Percentiles rank a stretch among this genome's conserved stretches.
These are phyloP conservation scores for Vigna mungo DNA, from an alignment of 306 rosid species.

Conservation along the genomic window DNA sequence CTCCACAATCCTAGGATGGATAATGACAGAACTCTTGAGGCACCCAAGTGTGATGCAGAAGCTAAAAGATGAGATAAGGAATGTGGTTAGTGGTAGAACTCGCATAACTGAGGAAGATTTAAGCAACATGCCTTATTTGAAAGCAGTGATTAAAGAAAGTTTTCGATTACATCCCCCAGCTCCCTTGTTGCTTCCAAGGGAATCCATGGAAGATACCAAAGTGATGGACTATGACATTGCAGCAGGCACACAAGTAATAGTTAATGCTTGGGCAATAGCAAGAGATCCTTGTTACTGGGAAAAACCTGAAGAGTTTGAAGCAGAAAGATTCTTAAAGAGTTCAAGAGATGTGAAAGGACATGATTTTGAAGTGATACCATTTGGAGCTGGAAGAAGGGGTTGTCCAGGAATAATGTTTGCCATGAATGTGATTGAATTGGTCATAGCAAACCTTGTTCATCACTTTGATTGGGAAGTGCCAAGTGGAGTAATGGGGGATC, in stretches of 20 bases:
- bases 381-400: background rate
- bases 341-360: slow-evolving; percentile 33
- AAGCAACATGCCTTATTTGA: slow-evolving; percentile 10
- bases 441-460: slow-evolving; percentile 24
- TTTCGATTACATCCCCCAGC: slow-evolving; percentile 19
- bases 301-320: slow-evolving; percentile 16
- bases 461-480: slow-evolving; percentile 41
- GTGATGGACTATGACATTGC: slow-evolving; percentile 3
- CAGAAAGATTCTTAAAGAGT: slow-evolving; percentile 38
- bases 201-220: slow-evolving; percentile 24
- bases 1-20: slow-evolving; percentile 5
- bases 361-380: slow-evolving; percentile 37
- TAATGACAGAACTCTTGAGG: slow-evolving; percentile 13
- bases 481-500: background rate
- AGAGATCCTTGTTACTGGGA: background rate
- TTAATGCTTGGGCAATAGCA: slow-evolving; percentile 36
- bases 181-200: slow-evolving; percentile 36
- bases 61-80: slow-evolving; percentile 19
- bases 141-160: slow-evolving; percentile 38
- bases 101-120: slow-evolving; percentile 25
- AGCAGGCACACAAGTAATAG: slow-evolving; percentile 6
- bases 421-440: background rate
- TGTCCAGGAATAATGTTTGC: background rate
- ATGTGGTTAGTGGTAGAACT: background rate
- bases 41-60: slow-evolving; percentile 33